Evolutionary conservation across 1,284 basidiomycete species (phyloP).

Genomic region (Irpex sp.): DNA sequence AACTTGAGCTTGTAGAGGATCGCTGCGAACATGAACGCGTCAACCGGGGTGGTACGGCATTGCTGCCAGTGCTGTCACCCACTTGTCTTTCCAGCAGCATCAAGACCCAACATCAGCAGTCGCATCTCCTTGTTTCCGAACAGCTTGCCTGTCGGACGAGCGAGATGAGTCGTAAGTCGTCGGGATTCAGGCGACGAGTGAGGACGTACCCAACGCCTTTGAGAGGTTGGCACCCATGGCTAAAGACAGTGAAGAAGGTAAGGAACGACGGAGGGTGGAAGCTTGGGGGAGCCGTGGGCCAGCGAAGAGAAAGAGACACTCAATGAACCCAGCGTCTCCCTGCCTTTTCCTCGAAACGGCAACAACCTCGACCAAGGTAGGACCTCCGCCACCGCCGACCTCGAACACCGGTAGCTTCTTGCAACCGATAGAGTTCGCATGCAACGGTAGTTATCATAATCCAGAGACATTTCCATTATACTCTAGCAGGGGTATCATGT

Average conservation of each 20-base stretch:
- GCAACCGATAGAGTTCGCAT: neutral
- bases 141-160: constrained; percentile 65
- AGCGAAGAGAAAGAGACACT: constrained; percentile 26
- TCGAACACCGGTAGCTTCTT: neutral
- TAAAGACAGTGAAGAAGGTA: constrained; percentile 35
- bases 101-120: constrained; percentile 86
- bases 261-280: constrained; percentile 42
- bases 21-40: constrained; percentile 46
- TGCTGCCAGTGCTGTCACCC: constrained; percentile 29
- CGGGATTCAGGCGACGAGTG: neutral
- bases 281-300: constrained; percentile 15
- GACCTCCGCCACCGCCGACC: constrained; percentile 2
- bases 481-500: constrained; percentile 4
- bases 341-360: constrained; percentile 3
- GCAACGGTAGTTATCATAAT: neutral
- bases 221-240: constrained; percentile 76
- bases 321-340: constrained; percentile 4
- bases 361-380: constrained; percentile 7
- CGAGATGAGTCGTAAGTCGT: too few relatives aligned
- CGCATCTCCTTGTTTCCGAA: constrained; percentile 99
- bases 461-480: neutral
- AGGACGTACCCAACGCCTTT: constrained; percentile 60
- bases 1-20: constrained; percentile 99
- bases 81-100: constrained; percentile 97
- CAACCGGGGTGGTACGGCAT: neutral